Percentiles rank a stretch among this genome's conserved stretches.
phyloP scores from a whole-genome alignment of 345 rosid genomes.

The Murraya koenigii region DNA sequence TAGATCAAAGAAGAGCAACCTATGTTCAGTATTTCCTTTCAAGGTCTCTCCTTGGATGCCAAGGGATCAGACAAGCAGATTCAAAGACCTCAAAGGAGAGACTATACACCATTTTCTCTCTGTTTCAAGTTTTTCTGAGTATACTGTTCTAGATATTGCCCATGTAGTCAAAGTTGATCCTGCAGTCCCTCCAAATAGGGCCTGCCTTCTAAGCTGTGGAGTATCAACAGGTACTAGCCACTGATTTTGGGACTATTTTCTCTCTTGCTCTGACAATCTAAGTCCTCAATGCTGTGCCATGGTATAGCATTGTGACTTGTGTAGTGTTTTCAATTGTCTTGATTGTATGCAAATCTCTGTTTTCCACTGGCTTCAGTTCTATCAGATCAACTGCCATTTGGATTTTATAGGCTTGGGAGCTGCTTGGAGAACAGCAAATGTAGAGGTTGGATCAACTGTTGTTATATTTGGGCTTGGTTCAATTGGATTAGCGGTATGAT shows the following conservation, averaged over 20 bases:
- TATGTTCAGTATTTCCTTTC: slow-evolving; percentile 75
- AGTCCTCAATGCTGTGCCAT: no score
- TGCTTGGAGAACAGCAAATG: slow-evolving; percentile 79
- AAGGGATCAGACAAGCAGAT: slow-evolving; percentile 70
- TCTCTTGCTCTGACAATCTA: no score
- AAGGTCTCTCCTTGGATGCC: slow-evolving; percentile 74
- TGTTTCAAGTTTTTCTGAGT: slow-evolving; percentile 80
- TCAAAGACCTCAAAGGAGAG: slow-evolving; percentile 72
- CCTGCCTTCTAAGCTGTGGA: slow-evolving; percentile 89
- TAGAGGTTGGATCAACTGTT: slow-evolving; percentile 81
- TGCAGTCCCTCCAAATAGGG: slow-evolving; percentile 61
- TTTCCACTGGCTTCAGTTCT: background rate
- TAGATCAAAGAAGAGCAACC: slow-evolving; percentile 67
- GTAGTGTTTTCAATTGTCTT: no score
- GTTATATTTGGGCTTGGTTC: slow-evolving; percentile 88
- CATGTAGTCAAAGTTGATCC: slow-evolving; percentile 68
- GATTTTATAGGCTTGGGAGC: slow-evolving; percentile 70
- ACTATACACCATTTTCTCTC: slow-evolving; percentile 63
- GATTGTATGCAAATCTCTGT: background rate
- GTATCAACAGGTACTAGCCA: slow-evolving; percentile 66
- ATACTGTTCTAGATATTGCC: slow-evolving; percentile 73
- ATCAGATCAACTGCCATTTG: background rate
- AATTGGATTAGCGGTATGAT: slow-evolving; percentile 76
- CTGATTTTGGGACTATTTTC: background rate
- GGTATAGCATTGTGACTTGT: no score